These are phyloP conservation scores for Cetradonia linearis DNA, from an alignment of 495 filamentous ascomycete genomes.

Conservation along the genomic window DNA sequence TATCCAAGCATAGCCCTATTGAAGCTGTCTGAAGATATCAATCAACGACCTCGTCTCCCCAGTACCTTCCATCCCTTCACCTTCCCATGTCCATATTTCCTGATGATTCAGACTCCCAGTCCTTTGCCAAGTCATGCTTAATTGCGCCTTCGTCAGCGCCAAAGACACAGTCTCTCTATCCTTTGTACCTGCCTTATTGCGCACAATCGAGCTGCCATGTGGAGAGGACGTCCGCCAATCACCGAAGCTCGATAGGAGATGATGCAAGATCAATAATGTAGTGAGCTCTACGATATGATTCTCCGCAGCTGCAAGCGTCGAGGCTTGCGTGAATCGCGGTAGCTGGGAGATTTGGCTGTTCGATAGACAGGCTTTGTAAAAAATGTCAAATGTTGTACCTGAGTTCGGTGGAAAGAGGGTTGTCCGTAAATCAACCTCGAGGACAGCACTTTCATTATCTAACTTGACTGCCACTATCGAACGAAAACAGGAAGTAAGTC, in stretches of 20 bases:
- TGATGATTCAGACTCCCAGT: not conserved
- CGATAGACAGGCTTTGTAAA: not conserved
- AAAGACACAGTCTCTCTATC: not conserved
- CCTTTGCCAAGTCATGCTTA: not conserved
- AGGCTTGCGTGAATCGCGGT: not conserved
- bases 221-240: not conserved
- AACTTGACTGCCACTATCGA: constrained; percentile 35
- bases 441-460: constrained; percentile 29
- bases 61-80: not conserved
- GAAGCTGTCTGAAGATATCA: not conserved
- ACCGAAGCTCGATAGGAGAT: not conserved
- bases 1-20: not conserved
- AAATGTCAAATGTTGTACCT: constrained; percentile 41
- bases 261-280: not conserved
- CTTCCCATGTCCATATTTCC: constrained; percentile 3
- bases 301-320: not conserved
- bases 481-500: constrained; percentile 36
- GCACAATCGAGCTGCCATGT: not conserved
- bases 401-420: constrained; percentile 34
- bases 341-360: not conserved
- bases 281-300: not conserved
- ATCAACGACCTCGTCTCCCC: not conserved
- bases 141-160: not conserved
- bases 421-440: constrained; percentile 40
- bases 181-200: not conserved